Conservation (phyloP, 2,329 filamentous ascomycete species). For the Cordyceps cateniannulata region DNA sequence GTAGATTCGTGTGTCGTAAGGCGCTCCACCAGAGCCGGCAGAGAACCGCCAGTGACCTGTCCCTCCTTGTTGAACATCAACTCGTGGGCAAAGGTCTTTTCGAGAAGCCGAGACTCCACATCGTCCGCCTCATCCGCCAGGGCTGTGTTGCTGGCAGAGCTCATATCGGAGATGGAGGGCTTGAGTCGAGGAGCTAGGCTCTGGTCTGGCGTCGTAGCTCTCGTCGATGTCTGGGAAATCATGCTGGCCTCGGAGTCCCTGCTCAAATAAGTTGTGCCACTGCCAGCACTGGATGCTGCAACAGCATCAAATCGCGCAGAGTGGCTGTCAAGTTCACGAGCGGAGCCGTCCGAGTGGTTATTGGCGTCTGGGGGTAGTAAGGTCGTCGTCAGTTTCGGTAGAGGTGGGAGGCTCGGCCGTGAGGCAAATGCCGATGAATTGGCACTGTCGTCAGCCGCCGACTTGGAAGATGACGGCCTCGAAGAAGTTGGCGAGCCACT, state of each 20-base stretch:
- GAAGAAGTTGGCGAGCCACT: conserved; percentile 30
- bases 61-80: conserved; percentile 91
- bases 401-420: conserved; percentile 44
- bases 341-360: conserved; percentile 38
- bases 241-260: conserved; percentile 76
- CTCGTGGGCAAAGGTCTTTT: conserved; percentile 87
- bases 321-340: conserved; percentile 45
- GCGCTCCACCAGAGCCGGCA: conserved; percentile 87
- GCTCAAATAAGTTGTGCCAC: conserved; percentile 71
- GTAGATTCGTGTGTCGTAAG: conserved; percentile 90
- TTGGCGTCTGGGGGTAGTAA: conserved; percentile 42
- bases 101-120: conserved; percentile 75
- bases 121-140: conserved; percentile 72
- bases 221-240: conserved; percentile 74
- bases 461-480: conserved; percentile 34
- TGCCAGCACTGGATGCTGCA: conserved; percentile 69
- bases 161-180: conserved; percentile 62
- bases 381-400: conserved; percentile 51
- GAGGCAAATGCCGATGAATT: conserved; percentile 41
- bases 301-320: conserved; percentile 59
- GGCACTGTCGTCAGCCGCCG: conserved; percentile 33
- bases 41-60: conserved; percentile 84
- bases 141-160: conserved; percentile 56
- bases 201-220: conserved; percentile 79
- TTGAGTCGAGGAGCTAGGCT: conserved; percentile 47